Evolutionary conservation across 805 yeast genomes (phyloP).

Genomic region (Saturnispora kantuleensis): DNA sequence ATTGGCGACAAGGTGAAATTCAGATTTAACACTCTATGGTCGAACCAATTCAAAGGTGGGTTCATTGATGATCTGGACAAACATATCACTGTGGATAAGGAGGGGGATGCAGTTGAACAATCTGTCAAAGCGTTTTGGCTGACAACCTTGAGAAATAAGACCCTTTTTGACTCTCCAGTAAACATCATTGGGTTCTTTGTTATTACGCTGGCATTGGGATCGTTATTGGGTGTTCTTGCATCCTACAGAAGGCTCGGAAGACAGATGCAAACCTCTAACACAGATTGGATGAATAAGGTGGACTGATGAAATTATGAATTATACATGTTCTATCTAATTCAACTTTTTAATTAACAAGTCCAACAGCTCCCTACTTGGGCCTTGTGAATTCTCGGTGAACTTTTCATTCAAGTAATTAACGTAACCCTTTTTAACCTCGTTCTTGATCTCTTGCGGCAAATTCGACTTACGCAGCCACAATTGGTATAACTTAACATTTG

Average conservation of each 20-base stretch:
- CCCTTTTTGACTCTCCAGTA: not conserved
- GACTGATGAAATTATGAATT: slow-evolving; percentile 12
- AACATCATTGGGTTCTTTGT: slow-evolving; percentile 4
- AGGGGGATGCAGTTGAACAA: slow-evolving; percentile 5
- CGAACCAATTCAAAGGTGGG: slow-evolving; percentile 5
- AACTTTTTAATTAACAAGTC: slow-evolving; percentile 20
- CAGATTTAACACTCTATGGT: slow-evolving; percentile 52
- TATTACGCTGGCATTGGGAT: slow-evolving; percentile 7
- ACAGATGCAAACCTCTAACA: slow-evolving; percentile 13
- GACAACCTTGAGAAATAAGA: not conserved
- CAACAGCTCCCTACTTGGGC: slow-evolving; percentile 17
- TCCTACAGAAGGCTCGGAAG: slow-evolving; percentile 20
- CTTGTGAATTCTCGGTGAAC: slow-evolving; percentile 16
- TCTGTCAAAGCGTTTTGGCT: slow-evolving; percentile 2
- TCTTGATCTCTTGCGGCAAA: slow-evolving; percentile 22
- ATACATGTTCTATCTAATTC: not conserved
- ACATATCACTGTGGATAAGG: not conserved
- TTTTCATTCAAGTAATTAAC: slow-evolving; percentile 25
- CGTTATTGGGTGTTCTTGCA: slow-evolving; percentile 17
- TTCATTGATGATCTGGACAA: not conserved
- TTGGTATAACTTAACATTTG: slow-evolving; percentile 59
- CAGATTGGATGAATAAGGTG: slow-evolving; percentile 17
- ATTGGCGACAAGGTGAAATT: slow-evolving; percentile 58
- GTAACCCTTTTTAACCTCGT: slow-evolving; percentile 25
- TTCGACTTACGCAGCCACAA: slow-evolving; percentile 38